Evolutionary conservation across 2,329 filamentous ascomycete species (phyloP), one percentile per base, ranked within the genome.

Genomic region (Sclerotinia sclerotiorum): DNA sequence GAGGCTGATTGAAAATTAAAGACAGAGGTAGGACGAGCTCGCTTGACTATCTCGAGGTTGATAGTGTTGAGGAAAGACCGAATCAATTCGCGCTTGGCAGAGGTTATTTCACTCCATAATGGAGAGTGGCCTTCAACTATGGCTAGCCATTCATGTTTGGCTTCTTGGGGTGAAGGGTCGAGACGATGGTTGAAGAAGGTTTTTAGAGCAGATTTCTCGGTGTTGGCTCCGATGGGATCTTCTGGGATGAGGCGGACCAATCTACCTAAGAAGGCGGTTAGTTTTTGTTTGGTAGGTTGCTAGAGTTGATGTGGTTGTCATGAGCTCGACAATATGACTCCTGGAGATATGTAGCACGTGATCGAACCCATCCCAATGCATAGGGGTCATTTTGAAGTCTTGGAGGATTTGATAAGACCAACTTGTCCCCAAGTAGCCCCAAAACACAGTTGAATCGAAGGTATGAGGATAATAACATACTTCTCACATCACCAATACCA

Each of bases 191-290:
- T 97, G 83, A 98, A 96, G 65, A 98, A 85, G 0, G 84, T 81
- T 77, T 91, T 93, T 74, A 97, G 90, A 5, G 93, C 92, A 1
- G 84, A 84, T 46, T 88, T 88, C 75, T 94, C 91, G 19, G 84
- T 80, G 24, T 84, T 83, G 13, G 35, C 35, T 13, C 63, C 63
- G 15, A 79, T 79, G 21, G 84, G 79, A 27, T 83, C 79, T 70
- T 89, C 85, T 0, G 94, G 94, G 70, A 98, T 97, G 61, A 98
- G 85, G 27, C 95, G 90, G 68, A 98, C 93, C 6, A 98, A 85
- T 73, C 95, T 90, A 79, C 92, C 92, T 94, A 72, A 63, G 66
- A 57, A 32, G 35, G 24, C 13, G 17, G 29, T 58, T 4, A 46
- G 10, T 63, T 6, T 63, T 13, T 27, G 46, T 27, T 51, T 27